These are phyloP conservation scores for Rhizopus stolonifer DNA, from an alignment of 371 early-diverging fungal species.

Conservation along the genomic window DNA sequence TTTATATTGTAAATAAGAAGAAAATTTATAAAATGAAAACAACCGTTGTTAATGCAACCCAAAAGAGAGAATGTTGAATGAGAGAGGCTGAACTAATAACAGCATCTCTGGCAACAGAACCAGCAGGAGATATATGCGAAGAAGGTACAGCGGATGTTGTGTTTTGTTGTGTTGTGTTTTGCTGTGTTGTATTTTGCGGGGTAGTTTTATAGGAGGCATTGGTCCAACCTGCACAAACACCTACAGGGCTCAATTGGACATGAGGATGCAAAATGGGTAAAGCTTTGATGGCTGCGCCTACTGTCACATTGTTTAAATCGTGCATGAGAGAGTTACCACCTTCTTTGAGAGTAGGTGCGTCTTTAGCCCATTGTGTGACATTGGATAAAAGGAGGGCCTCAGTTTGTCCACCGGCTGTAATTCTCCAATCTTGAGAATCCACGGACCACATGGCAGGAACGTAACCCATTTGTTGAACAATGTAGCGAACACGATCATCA, in stretches of 20 bases:
- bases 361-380: slow-evolving; percentile 48
- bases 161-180: background rate
- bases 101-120: slow-evolving; percentile 8
- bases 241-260: slow-evolving; percentile 42
- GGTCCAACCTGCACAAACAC: slow-evolving; percentile 33
- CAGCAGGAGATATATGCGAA: slow-evolving; percentile 1
- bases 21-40: slow-evolving; percentile 2
- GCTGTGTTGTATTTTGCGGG: background rate
- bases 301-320: slow-evolving; percentile 53
- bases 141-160: background rate
- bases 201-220: slow-evolving; percentile 27
- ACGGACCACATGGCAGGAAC: slow-evolving; percentile 49
- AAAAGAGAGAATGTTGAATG: background rate
- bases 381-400: slow-evolving; percentile 39
- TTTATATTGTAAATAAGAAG: background rate
- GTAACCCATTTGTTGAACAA: slow-evolving; percentile 43
- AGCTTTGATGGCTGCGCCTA: slow-evolving; percentile 61
- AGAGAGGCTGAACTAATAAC: background rate
- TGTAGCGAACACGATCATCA: slow-evolving; percentile 53
- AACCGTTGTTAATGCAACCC: background rate
- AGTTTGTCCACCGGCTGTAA: slow-evolving; percentile 27
- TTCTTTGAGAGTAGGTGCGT: slow-evolving; percentile 31
- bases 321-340: slow-evolving; percentile 62
- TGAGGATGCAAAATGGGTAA: slow-evolving; percentile 45
- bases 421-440: slow-evolving; percentile 51